Conservation (phyloP, 768 basidiomycete species). For the Leccinum truebloodii region DNA sequence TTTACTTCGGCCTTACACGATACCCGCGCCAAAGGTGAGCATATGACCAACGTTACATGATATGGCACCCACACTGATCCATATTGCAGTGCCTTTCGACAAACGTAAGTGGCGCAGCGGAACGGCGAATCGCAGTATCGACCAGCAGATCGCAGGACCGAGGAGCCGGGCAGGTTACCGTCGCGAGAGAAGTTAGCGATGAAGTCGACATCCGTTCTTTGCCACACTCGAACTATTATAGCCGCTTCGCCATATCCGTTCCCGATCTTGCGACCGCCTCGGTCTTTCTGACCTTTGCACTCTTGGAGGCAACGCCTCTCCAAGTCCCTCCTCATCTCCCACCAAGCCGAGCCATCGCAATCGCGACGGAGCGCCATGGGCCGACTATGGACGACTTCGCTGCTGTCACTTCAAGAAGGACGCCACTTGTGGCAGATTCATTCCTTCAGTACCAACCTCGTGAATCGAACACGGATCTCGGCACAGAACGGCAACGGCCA, state of each 20-base stretch:
- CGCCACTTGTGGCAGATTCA: slow-evolving; percentile 52
- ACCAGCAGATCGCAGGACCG: slow-evolving; percentile 25
- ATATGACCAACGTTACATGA: slow-evolving; percentile 14
- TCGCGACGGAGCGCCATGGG: slow-evolving; percentile 45
- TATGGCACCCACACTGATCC: slow-evolving; percentile 18
- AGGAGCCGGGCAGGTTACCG: slow-evolving; percentile 13
- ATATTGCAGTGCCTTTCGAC: slow-evolving; percentile 24
- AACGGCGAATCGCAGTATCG: slow-evolving; percentile 20
- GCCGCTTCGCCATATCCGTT: slow-evolving; percentile 24
- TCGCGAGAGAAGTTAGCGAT: slow-evolving; percentile 10
- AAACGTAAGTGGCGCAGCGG: slow-evolving; percentile 30
- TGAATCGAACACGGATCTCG: slow-evolving; percentile 34
- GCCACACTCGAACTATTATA: slow-evolving; percentile 21
- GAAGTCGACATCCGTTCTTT: slow-evolving; percentile 10
- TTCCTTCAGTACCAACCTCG: slow-evolving; percentile 27
- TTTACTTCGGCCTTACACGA: slow-evolving; percentile 44
- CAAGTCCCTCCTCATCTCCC: slow-evolving; percentile 53
- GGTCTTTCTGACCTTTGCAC: slow-evolving; percentile 52
- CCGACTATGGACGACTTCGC: slow-evolving; percentile 57
- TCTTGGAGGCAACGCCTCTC: slow-evolving; percentile 47
- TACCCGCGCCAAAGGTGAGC: slow-evolving; percentile 28
- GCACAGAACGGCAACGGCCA: slow-evolving; percentile 34
- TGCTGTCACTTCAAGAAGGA: slow-evolving; percentile 42
- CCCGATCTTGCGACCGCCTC: slow-evolving; percentile 46
- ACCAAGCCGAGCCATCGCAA: slow-evolving; percentile 46